These are phyloP conservation scores for Saxophila tyrrhenica DNA, from an alignment of 495 filamentous ascomycete genomes.

Conservation along the genomic window DNA sequence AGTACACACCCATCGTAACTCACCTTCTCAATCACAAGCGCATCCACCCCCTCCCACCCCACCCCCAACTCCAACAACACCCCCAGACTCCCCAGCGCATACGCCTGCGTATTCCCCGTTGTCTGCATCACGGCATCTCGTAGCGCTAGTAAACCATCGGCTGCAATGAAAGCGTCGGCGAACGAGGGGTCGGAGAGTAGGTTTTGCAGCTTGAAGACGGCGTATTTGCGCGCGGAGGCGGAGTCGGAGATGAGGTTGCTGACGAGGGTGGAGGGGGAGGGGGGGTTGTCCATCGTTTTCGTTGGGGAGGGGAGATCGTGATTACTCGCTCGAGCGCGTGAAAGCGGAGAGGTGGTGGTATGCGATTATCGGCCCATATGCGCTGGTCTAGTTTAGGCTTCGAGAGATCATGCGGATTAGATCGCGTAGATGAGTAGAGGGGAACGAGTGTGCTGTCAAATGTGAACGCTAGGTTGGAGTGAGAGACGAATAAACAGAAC, in stretches of 20 bases:
- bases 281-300: conserved; percentile 12
- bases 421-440: no score
- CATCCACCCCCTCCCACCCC: conserved; percentile 77
- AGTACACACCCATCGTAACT: background rate
- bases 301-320: no score
- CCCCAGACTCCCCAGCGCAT: conserved; percentile 78
- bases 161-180: conserved; percentile 86
- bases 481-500: no score
- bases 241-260: conserved; percentile 59
- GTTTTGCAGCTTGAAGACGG: conserved; percentile 91
- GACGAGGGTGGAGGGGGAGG: conserved; percentile 53
- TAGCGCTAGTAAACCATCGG: conserved; percentile 72
- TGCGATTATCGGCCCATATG: no score
- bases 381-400: no score
- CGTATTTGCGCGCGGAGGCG: conserved; percentile 96
- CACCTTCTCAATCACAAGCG: conserved; percentile 59
- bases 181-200: conserved; percentile 94
- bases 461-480: no score
- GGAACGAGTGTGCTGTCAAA: no score
- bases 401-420: no score
- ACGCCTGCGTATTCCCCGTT: conserved; percentile 87
- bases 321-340: no score
- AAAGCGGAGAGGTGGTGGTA: no score
- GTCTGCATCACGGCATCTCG: conserved; percentile 71
- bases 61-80: conserved; percentile 88